Conservation (phyloP, 352 stramenopile genomes). For the Blastocystis sp. region DNA sequence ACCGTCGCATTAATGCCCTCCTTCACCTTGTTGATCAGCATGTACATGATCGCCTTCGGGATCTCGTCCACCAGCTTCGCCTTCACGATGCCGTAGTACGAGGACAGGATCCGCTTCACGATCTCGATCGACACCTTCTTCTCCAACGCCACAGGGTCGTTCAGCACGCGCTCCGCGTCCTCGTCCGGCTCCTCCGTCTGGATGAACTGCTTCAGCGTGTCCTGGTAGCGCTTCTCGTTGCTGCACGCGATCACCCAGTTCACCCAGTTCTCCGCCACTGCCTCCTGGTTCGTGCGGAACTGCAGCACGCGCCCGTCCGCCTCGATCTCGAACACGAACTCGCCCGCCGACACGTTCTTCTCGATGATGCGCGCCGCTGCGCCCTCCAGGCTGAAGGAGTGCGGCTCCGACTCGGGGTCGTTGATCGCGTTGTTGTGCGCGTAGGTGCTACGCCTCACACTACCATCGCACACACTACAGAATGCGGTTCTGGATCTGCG, state of each 20-base stretch:
- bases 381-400: background rate
- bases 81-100: conserved; percentile 37
- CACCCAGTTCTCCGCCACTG: conserved; percentile 37
- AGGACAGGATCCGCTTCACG: conserved; percentile 17
- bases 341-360: conserved; percentile 14
- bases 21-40: conserved; percentile 40
- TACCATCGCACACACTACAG: background rate
- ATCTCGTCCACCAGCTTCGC: conserved; percentile 18
- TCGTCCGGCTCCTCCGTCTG: background rate
- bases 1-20: background rate
- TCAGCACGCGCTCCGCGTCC: conserved; percentile 21
- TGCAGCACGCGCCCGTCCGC: background rate
- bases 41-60: conserved; percentile 45
- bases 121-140: conserved; percentile 16
- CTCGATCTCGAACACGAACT: conserved; percentile 20
- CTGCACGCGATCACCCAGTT: conserved; percentile 28
- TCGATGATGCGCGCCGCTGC: background rate
- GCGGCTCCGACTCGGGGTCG: background rate
- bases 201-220: conserved; percentile 11
- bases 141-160: conserved; percentile 16
- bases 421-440: conserved; percentile 28
- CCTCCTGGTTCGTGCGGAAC: conserved; percentile 5
- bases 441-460: background rate
- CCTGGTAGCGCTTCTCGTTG: conserved; percentile 15
- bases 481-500: conserved; percentile 37